Evolutionary conservation across 306 rosid species (phyloP), one percentile per base, ranked within the genome.

Genomic region (Astragalus membranaceus): DNA sequence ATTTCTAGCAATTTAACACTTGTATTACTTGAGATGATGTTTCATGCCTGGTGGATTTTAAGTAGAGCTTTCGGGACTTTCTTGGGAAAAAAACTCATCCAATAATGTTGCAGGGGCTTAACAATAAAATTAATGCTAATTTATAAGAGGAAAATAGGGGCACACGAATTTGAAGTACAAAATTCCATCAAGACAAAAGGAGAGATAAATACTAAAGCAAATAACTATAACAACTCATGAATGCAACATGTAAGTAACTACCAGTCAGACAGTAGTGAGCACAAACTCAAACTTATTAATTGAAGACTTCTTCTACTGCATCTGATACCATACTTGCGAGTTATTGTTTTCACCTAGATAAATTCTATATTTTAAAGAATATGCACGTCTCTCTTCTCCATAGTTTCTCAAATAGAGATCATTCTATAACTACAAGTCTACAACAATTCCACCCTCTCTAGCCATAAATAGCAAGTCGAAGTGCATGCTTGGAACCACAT

Each of bases 341-440:
- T 63, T 52, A 47, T 10, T 46, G 53, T 29, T 48, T 64, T 61
- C 53, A 13, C 48, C 13, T 15, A 16, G 56, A 36, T 32, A 16
- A n/a, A 53, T 62, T 36, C 44, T 50, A 42, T 42, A 74, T 16
- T 16, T 32, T 66, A 64, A 64, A 44, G 48, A 63, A 55, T 17
- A 43, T 59, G 3, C 4, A 32, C 14, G 55, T 16, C 33, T 17
- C 52, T 41, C 46, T 49, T 56, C 61, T 39, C 42, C 58, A 3
- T 26, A 74, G 67, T 30, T 60, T 50, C 71, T 30, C 14, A 17
- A 48, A 63, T 50, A 29, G 33, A 42, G 14, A 15, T 15, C 53
- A 79, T 57, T 11, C 73, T 43, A 64, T 29, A 43, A 44, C 50
- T 53, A 57, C 70, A 23, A 13, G 11, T 44, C 54, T 60, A 59